Base-by-base conservation (phyloP, 768 basidiomycete species). In the Suillus occidentalis region DNA sequence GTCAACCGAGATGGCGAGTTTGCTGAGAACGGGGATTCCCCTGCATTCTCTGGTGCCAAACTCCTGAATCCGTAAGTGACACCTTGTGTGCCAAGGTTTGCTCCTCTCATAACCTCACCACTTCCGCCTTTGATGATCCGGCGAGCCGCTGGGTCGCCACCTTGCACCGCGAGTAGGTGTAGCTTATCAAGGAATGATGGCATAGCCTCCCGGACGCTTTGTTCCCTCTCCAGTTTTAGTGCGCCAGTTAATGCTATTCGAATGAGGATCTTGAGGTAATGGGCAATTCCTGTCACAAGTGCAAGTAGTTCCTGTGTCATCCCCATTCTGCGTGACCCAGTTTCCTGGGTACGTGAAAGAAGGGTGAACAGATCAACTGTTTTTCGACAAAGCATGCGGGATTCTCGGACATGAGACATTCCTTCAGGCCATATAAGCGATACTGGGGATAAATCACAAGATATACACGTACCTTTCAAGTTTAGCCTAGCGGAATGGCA, bases 211-310 rank as follows among this genome's bases (percentile, higher is more conserved):
- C 85, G 82, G 56, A 92, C 87, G 64, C 85, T 85, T 72, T 93
- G 87, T 72, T 99, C 97, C 64, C 95, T 84, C 78, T 99, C 97
- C 39, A 99, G 84, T 79, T 95, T 98, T 66, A 99, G 84, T 6
- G 95, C 94, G 7, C 95, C 96, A 0, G 97, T 98, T 55, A 99
- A 82, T 3, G 97, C 95, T 67, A 99, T 99, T 60, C 97, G 91
- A 68, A 99, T 99, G 62, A 99, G 88, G 78, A 99, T 99, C 82
- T 99, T 99, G 74, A 99, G 89, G 78, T 99, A 99, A 78, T 99
- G 97, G 6, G 97, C 97, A 42, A 99, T 84, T n/a, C 97, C 97
- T 0, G 97, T 99, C 67, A 99, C 97, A 57, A 99, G 88, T 20
- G 96, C 95, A 42, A 99, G 88, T 14, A 99, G 82, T 71, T 99